phyloP scores from a whole-genome alignment of 192 early-diverging fungal genomes.

The Tieghemiomyces parasiticus region DNA sequence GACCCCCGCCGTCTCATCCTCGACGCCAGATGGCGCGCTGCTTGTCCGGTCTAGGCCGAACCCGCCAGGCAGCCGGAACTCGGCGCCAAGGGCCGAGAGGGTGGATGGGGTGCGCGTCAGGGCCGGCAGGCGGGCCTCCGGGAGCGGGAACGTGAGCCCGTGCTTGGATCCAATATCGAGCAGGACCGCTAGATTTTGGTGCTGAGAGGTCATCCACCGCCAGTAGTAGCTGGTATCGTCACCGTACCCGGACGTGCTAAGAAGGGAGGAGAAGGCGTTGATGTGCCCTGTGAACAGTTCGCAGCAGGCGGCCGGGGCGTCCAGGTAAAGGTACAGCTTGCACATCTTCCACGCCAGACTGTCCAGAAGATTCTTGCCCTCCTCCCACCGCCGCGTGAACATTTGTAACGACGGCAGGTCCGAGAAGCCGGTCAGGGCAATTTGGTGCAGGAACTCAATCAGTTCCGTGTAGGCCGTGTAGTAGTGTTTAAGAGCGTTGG shows the following conservation, averaged over 20 bases:
- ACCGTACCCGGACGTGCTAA: slow-evolving; percentile 40
- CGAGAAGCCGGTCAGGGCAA: background rate
- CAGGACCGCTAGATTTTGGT: slow-evolving; percentile 2
- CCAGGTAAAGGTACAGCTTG: slow-evolving; percentile 51
- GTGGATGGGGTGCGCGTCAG: background rate
- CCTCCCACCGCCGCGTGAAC: slow-evolving; percentile 3
- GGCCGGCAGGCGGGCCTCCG: background rate
- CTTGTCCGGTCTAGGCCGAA: background rate
- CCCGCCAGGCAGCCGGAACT: background rate
- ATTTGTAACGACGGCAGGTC: background rate
- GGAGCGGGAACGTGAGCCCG: background rate
- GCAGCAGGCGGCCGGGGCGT: slow-evolving; percentile 49
- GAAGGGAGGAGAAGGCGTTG: slow-evolving; percentile 36
- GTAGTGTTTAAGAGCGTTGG: slow-evolving; percentile 29
- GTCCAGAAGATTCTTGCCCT: background rate
- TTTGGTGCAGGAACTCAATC: background rate
- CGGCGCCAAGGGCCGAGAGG: background rate
- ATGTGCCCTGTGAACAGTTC: slow-evolving; percentile 56
- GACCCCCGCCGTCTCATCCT: slow-evolving; percentile 19
- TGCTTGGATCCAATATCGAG: background rate
- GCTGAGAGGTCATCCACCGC: slow-evolving; percentile 20
- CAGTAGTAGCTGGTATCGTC: slow-evolving; percentile 77
- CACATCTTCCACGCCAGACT: slow-evolving; percentile 40
- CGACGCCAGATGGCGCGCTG: background rate
- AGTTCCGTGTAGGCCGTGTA: background rate